A percentile compares a stretch with the other conserved stretches of the same genome.
Evolutionary conservation across 352 stramenopile genomes (phyloP).

Genomic region (Phytopythium boreale): DNA sequence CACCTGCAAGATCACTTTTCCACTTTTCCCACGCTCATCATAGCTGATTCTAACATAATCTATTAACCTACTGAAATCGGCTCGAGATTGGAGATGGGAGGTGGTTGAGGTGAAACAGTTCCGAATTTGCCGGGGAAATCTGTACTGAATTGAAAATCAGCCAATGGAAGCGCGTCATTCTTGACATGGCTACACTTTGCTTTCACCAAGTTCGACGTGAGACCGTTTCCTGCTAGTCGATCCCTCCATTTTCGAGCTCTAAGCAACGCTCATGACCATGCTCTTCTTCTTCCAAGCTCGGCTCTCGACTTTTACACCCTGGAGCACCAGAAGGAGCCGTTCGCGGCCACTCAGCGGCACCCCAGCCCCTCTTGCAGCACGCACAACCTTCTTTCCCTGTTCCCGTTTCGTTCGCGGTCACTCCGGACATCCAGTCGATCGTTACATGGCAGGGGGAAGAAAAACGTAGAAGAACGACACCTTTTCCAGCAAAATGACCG

Average conservation of each 20-base stretch:
- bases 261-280: not conserved
- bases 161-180: not conserved
- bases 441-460: not conserved
- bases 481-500: not conserved
- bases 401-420: not conserved
- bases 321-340: not conserved
- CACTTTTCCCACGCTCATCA: no score
- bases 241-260: constrained; percentile 2
- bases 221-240: not conserved
- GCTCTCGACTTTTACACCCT: not conserved
- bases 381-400: not conserved
- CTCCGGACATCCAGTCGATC: not conserved
- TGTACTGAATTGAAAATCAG: not conserved
- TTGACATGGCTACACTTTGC: not conserved
- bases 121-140: no score
- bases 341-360: not conserved
- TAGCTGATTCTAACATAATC: no score
- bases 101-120: no score
- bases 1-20: no score
- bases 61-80: no score
- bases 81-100: no score
- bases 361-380: not conserved
- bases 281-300: not conserved
- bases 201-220: not conserved
- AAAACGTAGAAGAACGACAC: constrained; percentile 1